Evolutionary conservation across 495 filamentous ascomycete species (phyloP), one percentile per base, ranked within the genome.

Genomic region (Penicillium desertorum): DNA sequence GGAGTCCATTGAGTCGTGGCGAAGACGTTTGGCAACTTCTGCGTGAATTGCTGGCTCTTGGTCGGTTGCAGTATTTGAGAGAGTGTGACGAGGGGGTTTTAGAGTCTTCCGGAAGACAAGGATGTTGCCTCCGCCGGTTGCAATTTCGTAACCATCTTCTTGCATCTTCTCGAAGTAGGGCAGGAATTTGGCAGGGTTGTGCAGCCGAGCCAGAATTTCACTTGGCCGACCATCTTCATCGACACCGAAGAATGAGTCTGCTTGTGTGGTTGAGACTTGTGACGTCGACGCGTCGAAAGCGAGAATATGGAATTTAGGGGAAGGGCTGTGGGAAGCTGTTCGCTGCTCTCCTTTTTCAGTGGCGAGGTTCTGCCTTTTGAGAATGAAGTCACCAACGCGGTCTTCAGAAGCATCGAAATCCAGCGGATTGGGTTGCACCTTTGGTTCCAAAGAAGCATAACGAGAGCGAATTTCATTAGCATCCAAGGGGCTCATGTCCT

Each of bases 131-230:
- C 81, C 79, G 7, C 87, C 88, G 4, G 85, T 85, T 10, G 87
- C 82, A 54, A 92, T 88, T 51, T 89, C 87, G 59, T 87, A 92
- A 2, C 89, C 90, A 41, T 87, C 78, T 11, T 76, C 69, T 60
- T 86, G 78, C 58, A 94, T 80, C 16, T 78, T 71, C 2, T 74
- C 75, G 45, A 92, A 85, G 54, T 90, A 80, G 0, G 88, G 81
- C 34, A 91, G 75, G 67, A 92, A 94, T 56, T 85, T 86, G 20
- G 86, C 77, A 0, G 88, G 86, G 57, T 87, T 83, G 46, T 85
- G 82, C 12, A 92, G 76, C n/a, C 80, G 83, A 9, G 82, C 75
- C 9, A 94, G 71, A 5, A 86, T 79, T 44, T 91, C 85, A 39
- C 81, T 75, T 10, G 86, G 84, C 25, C 79, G 77, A 1, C 83